A percentile compares a stretch with the other conserved stretches of the same genome.
These are phyloP conservation scores for Cornus suecica DNA, from an alignment of 148 eudicot species.

Conservation along the genomic window DNA sequence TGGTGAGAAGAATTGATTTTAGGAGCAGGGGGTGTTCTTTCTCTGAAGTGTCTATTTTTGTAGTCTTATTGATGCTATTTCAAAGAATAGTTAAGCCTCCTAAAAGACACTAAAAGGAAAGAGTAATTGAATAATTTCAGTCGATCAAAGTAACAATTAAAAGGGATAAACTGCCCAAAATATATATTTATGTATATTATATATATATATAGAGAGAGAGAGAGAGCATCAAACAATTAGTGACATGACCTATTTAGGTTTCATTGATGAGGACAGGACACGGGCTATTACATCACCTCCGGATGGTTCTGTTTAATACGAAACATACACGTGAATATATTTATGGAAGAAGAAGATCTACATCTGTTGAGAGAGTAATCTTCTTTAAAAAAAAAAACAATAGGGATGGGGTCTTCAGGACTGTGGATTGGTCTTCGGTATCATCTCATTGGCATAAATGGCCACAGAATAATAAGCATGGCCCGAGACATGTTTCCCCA, in stretches of 20 bases:
- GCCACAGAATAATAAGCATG: neutral
- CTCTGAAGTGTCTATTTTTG: no score
- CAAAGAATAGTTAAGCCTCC: no score
- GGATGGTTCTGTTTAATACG: neutral
- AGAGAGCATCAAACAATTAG: neutral
- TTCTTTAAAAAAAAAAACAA: neutral
- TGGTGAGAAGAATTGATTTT: no score
- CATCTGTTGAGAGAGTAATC: neutral
- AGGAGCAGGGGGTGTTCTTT: no score
- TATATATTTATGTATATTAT: no score
- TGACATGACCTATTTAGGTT: neutral
- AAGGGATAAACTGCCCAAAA: no score
- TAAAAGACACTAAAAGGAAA: no score
- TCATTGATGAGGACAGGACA: constrained; percentile 1
- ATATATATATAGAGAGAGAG: neutral
- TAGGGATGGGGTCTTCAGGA: neutral
- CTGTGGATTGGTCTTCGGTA: neutral
- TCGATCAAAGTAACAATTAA: no score
- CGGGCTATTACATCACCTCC: neutral
- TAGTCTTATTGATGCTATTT: no score
- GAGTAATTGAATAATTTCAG: no score
- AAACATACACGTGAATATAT: neutral
- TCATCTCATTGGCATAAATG: neutral
- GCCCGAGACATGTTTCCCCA: neutral
- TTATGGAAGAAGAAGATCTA: neutral